Evolutionary conservation across 2,329 filamentous ascomycete genomes (phyloP).

Genomic region (Botrytis hyacinthi): DNA sequence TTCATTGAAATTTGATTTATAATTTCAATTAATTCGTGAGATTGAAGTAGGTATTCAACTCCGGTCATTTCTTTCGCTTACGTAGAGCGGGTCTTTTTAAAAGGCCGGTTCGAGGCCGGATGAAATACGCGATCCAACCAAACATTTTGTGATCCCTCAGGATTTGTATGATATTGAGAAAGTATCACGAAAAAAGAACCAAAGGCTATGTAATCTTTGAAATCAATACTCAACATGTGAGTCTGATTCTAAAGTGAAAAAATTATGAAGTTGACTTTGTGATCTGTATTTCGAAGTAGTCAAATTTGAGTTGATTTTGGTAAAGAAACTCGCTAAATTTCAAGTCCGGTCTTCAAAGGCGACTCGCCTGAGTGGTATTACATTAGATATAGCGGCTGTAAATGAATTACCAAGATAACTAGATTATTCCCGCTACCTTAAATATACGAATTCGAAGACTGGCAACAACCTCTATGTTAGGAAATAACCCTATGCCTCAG

Average conservation of each 20-base stretch:
- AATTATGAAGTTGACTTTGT: background rate
- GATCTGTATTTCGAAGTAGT: background rate
- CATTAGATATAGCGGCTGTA: background rate
- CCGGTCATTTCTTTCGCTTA: background rate
- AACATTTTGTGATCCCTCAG: background rate
- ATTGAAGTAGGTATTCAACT: background rate
- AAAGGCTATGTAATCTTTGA: background rate
- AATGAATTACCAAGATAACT: background rate
- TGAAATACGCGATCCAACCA: background rate
- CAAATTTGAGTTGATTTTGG: background rate
- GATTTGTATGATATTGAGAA: background rate
- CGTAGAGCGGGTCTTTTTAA: background rate
- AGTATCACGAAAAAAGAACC: too few species aligned
- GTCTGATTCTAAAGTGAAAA: background rate
- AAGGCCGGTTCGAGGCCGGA: too few species aligned
- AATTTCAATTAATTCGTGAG: background rate
- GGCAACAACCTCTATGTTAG: background rate
- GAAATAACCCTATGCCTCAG: background rate
- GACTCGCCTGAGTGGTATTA: background rate
- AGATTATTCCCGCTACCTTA: fast-evolving
- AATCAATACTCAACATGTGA: fast-evolving
- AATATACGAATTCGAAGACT: background rate
- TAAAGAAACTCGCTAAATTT: background rate
- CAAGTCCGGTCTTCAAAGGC: background rate
- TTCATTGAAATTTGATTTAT: background rate